phyloP scores from a whole-genome alignment of 768 basidiomycete species.

The Mycena sanguinolenta region DNA sequence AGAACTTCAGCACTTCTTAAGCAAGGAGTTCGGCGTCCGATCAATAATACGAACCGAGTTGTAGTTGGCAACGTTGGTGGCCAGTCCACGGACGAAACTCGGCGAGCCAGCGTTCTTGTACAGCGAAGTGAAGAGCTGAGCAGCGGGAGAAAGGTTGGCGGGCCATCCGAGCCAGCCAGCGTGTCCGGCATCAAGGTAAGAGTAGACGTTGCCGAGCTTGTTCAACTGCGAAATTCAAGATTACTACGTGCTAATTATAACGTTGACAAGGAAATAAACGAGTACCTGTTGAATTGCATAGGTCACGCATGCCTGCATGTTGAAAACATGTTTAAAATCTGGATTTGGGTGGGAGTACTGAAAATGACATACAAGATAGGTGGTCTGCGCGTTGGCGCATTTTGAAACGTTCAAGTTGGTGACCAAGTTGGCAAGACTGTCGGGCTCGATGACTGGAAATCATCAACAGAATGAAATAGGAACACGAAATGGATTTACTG shows the following conservation, averaged over 20 bases:
- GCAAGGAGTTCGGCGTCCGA: not conserved
- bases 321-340: not conserved
- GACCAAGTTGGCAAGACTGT: conserved; percentile 77
- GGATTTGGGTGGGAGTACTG: not conserved
- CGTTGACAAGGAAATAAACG: no score
- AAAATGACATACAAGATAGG: conserved; percentile 59
- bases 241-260: no score
- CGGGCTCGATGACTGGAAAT: conserved; percentile 67
- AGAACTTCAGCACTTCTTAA: conserved; percentile 52
- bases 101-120: conserved; percentile 67
- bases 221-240: conserved; percentile 51
- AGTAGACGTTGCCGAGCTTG: conserved; percentile 64
- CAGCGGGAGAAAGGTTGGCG: conserved; percentile 72
- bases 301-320: conserved; percentile 57
- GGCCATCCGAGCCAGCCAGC: conserved; percentile 80
- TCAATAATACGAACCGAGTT: conserved; percentile 52
- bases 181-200: conserved; percentile 74
- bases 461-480: not conserved
- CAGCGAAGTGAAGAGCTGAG: conserved; percentile 64
- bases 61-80: conserved; percentile 69
- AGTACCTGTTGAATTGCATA: conserved; percentile 62
- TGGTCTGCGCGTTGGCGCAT: conserved; percentile 65
- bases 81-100: conserved; percentile 71
- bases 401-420: conserved; percentile 74
- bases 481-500: conserved; percentile 15